phyloP scores from a whole-genome alignment of 2,329 filamentous ascomycete genomes.

The Fusarium sterilihyphosum region DNA sequence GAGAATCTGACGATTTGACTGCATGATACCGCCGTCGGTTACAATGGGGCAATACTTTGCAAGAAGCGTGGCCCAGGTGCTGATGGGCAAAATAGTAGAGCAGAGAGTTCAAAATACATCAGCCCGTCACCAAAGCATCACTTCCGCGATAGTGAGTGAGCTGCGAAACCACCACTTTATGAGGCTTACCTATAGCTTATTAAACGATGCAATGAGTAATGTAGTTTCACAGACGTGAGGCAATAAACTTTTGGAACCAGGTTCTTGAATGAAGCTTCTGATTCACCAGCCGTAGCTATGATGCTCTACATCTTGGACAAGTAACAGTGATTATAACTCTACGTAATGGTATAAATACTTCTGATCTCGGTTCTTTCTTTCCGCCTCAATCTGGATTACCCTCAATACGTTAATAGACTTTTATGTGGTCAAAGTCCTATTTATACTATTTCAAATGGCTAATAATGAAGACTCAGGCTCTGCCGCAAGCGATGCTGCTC shows the following conservation, averaged over 20 bases:
- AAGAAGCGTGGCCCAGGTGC: too few relatives aligned
- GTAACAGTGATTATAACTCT: not conserved
- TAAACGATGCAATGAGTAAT: not conserved
- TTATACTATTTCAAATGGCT: not conserved
- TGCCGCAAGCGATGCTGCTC: not conserved
- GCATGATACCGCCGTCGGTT: not conserved
- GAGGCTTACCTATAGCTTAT: not conserved
- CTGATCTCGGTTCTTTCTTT: accelerated
- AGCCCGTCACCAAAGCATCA: not conserved
- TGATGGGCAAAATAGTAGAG: not conserved
- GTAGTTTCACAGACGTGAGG: not conserved
- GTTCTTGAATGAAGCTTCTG: not conserved
- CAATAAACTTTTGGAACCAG: not conserved
- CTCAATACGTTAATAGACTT: too few relatives aligned
- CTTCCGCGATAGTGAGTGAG: not conserved
- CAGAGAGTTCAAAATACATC: not conserved
- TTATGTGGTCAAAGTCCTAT: not conserved
- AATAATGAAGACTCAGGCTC: not conserved
- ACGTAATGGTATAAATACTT: not conserved
- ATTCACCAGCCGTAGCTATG: not conserved
- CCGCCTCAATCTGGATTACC: accelerated
- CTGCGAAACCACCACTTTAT: not conserved
- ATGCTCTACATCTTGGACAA: not conserved
- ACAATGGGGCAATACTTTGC: not conserved
- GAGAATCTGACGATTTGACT: not conserved